Evolutionary conservation across 1,284 basidiomycete genomes (phyloP).

Genomic region (Tausonia pullulans): DNA sequence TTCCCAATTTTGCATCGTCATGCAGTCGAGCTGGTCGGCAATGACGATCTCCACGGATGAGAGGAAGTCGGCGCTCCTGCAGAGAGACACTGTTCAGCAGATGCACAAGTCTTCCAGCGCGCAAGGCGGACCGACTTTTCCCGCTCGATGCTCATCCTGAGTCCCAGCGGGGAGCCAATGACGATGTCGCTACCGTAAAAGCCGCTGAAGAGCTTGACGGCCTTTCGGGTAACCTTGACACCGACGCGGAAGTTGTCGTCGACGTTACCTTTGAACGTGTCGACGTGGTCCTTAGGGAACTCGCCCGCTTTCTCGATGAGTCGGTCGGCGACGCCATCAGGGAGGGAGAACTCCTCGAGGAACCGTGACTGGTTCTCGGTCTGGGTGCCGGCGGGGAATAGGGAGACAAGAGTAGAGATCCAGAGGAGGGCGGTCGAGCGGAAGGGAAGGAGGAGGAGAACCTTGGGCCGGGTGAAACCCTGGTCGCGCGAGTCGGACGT

Average conservation of each 20-base stretch:
- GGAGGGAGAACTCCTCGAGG: constrained; percentile 67
- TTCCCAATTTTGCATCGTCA: constrained; percentile 99
- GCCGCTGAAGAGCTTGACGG: constrained; percentile 71
- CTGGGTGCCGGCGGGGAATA: constrained; percentile 57
- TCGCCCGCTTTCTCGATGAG: constrained; percentile 46
- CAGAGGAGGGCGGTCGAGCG: constrained; percentile 76
- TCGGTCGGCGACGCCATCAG: constrained; percentile 69
- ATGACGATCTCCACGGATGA: constrained; percentile 88
- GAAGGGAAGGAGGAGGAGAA: constrained; percentile 84
- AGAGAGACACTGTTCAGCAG: neutral
- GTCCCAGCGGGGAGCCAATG: constrained; percentile 81
- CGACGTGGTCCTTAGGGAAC: constrained; percentile 81
- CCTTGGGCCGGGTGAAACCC: constrained; percentile 92
- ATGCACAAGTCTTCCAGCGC: neutral
- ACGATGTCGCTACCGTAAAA: constrained; percentile 89
- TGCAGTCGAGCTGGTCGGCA: constrained; percentile 84
- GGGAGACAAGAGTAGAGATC: constrained; percentile 55
- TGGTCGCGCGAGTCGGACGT: constrained; percentile 76
- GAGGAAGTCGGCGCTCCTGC: constrained; percentile 73
- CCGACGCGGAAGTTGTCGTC: constrained; percentile 93
- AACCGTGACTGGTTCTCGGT: constrained; percentile 82
- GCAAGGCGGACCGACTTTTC: constrained; percentile 53
- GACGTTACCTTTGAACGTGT: constrained; percentile 91
- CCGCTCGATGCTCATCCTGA: constrained; percentile 87
- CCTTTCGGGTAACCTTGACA: constrained; percentile 83